Evolutionary conservation across 805 yeast genomes (phyloP), one percentile per base, ranked within the genome.

Genomic region (Barnettozyma pratensis): DNA sequence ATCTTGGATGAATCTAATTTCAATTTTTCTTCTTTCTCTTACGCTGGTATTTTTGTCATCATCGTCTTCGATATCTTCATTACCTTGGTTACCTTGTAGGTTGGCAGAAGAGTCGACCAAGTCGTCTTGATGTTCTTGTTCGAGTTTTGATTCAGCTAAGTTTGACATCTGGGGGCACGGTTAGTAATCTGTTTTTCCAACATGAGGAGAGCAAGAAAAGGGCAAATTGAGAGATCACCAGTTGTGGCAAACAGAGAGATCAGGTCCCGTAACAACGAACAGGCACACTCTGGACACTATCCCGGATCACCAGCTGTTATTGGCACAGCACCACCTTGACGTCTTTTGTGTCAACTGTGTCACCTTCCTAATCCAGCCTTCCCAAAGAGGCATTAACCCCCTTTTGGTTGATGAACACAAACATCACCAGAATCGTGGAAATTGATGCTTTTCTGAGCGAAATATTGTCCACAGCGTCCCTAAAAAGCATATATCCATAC

Each of bases 1-100:
- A 70, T 94, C 97, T 73, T 92, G 96, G 63, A 94, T 94, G 65
- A 94, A 94, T 74, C 89, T 88, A 67, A 94, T 94, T 70, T 94
- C 99, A 62, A 92, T 92, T 71, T 92, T 92, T 74, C 99, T 79
- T 65, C 87, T 73, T 64, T 81, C 87, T 56, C 82, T 74, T 51
- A 70, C 63, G 38, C 62, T 53, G 32, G 68, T 62, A 44, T 68
- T 74, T 37, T 74, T 79, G 30, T 76, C 81, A 43, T 76, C 79
- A 39, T 72, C 77, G 44, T 73, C 78, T 38, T 70, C 78, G 10
- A 67, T 67, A 35, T 64, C 70, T 6, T 57, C 63, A 37, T 46
- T 39, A 4, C 41, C 54, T 38, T 48, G 55, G 6, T 49, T 42
- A 30, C 48, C 41, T 47, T 44, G 53, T 28, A 46, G 26, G 37